Evolutionary conservation across 495 filamentous ascomycete species (phyloP).

Genomic region (Sabuloglossum arenarium): DNA sequence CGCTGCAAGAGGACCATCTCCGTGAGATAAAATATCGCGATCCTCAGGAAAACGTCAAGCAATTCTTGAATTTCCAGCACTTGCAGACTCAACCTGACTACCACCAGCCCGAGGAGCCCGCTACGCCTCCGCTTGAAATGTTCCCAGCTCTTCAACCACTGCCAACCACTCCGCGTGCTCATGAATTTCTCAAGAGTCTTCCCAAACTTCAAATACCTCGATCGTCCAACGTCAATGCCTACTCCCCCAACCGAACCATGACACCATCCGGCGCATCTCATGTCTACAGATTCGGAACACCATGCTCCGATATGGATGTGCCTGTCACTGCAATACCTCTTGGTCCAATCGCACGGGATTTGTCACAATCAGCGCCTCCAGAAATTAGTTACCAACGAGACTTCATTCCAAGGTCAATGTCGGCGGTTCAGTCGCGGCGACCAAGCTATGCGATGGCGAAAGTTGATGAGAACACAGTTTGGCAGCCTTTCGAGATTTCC

Average conservation of each 20-base stretch:
- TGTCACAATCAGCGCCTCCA: constrained; percentile 78
- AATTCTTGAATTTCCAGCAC: constrained; percentile 68
- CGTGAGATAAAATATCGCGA: constrained; percentile 45
- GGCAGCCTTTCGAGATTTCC: background rate
- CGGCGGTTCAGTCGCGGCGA: background rate
- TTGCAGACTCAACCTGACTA: constrained; percentile 13
- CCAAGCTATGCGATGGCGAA: constrained; percentile 6
- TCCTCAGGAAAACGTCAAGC: constrained; percentile 76
- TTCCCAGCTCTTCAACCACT: constrained; percentile 13
- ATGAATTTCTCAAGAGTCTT: constrained; percentile 28
- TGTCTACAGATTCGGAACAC: constrained; percentile 54
- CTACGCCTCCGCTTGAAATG: constrained; percentile 16
- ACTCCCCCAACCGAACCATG: constrained; percentile 12
- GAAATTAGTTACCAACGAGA: constrained; percentile 45
- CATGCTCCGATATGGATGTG: constrained; percentile 78
- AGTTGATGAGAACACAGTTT: constrained; percentile 9
- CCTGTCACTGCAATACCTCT: constrained; percentile 54
- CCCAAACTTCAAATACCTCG: constrained; percentile 32
- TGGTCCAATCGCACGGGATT: constrained; percentile 46
- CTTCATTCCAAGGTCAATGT: background rate
- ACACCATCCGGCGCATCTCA: constrained; percentile 17
- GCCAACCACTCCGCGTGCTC: constrained; percentile 26
- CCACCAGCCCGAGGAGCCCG: constrained; percentile 8
- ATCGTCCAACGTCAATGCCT: constrained; percentile 9
- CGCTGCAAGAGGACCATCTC: constrained; percentile 50